phyloP scores from a whole-genome alignment of 805 yeast genomes.

The Scheffersomyces ergatensis region DNA sequence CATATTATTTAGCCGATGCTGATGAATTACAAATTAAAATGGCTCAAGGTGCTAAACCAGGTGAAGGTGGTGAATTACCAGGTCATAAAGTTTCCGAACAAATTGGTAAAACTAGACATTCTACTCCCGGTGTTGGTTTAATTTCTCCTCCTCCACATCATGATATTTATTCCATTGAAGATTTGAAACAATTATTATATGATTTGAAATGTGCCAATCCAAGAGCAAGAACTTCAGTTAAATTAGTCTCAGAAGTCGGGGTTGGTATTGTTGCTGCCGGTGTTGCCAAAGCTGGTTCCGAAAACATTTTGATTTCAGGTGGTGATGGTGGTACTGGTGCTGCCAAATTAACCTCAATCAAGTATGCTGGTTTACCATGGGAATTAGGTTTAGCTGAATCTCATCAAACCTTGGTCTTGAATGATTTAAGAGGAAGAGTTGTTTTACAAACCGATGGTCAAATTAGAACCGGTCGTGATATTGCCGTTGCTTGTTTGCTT shows the following conservation, averaged over 20 bases:
- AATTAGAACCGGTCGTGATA: constrained; percentile 93
- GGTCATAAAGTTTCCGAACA: constrained; percentile 86
- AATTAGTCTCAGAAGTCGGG: constrained; percentile 96
- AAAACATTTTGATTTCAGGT: constrained; percentile 91
- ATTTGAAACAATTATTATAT: constrained; percentile 91
- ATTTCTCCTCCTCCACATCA: constrained; percentile 99
- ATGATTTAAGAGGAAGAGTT: constrained; percentile 94
- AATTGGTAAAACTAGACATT: constrained; percentile 94
- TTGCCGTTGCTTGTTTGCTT: constrained; percentile 90
- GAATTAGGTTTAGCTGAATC: constrained; percentile 97
- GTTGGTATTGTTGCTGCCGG: constrained; percentile 99
- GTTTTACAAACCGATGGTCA: constrained; percentile 98
- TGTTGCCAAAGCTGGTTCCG: constrained; percentile 98
- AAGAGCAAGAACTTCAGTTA: constrained; percentile 93
- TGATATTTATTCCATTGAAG: constrained; percentile 97
- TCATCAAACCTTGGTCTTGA: constrained; percentile 93
- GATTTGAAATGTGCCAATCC: constrained; percentile 97
- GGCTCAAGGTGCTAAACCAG: constrained; percentile 99
- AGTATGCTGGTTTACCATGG: constrained; percentile 98
- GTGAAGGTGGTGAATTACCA: constrained; percentile 99
- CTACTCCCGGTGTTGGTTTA: constrained; percentile 94
- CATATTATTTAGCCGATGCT: constrained; percentile 90
- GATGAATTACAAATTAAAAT: constrained; percentile 97
- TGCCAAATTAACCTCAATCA: constrained; percentile 94
- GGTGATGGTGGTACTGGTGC: constrained; percentile 99